These are phyloP conservation scores for Leucosporidium yakuticum DNA, from an alignment of 768 basidiomycete species.

Conservation along the genomic window DNA sequence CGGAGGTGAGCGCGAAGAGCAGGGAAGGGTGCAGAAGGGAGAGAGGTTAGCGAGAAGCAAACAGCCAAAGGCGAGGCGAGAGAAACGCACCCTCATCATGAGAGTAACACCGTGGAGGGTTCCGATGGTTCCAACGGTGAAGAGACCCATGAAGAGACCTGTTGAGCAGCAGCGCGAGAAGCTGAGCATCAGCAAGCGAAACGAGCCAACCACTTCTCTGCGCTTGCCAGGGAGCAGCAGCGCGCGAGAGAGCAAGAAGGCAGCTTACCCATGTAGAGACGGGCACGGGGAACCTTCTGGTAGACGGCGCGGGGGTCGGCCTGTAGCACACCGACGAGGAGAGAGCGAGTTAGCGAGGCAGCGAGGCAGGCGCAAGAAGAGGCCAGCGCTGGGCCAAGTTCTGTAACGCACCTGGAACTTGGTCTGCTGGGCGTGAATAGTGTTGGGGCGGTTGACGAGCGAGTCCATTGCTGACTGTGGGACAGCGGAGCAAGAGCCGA, in stretches of 20 bases:
- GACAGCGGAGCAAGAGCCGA: too few species aligned
- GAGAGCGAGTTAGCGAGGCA: too few species aligned
- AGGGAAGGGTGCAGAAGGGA: neutral
- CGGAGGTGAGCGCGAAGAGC: neutral
- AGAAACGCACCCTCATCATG: constrained; percentile 23
- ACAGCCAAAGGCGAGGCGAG: neutral
- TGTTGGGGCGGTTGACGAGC: constrained; percentile 14
- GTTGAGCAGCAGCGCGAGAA: neutral
- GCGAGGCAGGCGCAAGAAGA: too few species aligned
- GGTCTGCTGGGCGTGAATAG: constrained; percentile 12
- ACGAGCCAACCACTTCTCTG: too few species aligned
- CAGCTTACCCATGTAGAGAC: constrained; percentile 32
- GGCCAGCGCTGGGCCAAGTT: too few species aligned
- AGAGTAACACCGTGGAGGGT: constrained; percentile 20
- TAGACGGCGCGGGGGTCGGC: constrained; percentile 26
- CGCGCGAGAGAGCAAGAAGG: neutral
- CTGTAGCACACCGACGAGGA: neutral
- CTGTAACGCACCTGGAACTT: constrained; percentile 19
- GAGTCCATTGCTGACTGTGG: too few species aligned
- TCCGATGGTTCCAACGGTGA: constrained; percentile 25
- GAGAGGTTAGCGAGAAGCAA: neutral
- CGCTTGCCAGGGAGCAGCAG: neutral
- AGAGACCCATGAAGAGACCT: constrained; percentile 26
- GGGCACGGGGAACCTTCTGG: constrained; percentile 29
- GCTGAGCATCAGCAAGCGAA: neutral